phyloP scores from a whole-genome alignment of 2,329 filamentous ascomycete genomes.

The Sclerotinia nivalis region DNA sequence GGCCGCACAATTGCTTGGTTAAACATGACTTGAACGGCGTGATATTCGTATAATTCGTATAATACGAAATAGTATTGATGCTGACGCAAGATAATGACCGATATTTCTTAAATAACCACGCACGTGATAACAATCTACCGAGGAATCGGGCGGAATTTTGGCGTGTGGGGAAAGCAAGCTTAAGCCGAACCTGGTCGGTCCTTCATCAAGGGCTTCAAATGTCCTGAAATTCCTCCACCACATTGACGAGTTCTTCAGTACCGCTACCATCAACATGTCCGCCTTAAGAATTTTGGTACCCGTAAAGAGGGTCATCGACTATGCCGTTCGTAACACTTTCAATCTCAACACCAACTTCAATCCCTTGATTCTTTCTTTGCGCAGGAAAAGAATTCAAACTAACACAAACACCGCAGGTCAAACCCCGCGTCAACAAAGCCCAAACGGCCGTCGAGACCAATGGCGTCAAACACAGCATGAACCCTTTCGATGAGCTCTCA shows the following conservation, averaged over 20 bases:
- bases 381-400: not conserved
- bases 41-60: not conserved
- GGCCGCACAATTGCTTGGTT: not conserved
- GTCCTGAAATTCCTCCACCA: slow-evolving; percentile 1
- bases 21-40: not conserved
- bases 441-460: slow-evolving; percentile 87
- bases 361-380: not conserved
- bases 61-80: not conserved
- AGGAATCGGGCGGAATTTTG: slow-evolving; percentile 10
- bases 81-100: too few species aligned
- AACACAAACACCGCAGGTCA: slow-evolving; percentile 52
- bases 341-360: not conserved
- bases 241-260: not conserved
- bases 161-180: slow-evolving; percentile 17
- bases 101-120: too few species aligned
- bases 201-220: slow-evolving; percentile 18
- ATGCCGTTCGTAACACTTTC: slow-evolving; percentile 57
- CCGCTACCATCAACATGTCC: slow-evolving; percentile 51
- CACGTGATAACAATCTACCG: slow-evolving; percentile 14
- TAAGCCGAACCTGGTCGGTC: slow-evolving; percentile 19
- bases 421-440: slow-evolving; percentile 68
- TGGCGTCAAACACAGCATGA: slow-evolving; percentile 96
- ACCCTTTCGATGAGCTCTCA: slow-evolving; percentile 98
- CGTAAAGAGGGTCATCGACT: slow-evolving; percentile 84
- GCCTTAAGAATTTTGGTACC: slow-evolving; percentile 75